Base-by-base conservation (phyloP, 2,329 filamentous ascomycete genomes). In the Mycosphaerella sp. region DNA sequence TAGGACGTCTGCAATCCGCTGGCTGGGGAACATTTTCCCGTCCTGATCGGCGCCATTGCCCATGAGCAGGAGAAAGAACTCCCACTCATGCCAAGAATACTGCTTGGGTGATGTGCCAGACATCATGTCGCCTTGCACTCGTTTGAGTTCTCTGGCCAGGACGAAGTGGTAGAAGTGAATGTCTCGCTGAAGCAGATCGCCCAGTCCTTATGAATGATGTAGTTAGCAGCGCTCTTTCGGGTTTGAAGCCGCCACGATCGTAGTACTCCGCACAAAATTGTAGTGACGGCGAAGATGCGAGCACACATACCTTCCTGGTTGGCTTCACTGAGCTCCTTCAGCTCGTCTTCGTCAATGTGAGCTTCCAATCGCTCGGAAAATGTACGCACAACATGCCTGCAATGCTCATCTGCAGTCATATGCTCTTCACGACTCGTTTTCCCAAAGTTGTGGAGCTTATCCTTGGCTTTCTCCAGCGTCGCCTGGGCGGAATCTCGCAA, bases 141-240 rank as follows among this genome's bases (percentile, higher is more conserved):
- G 63, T 2, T 73, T 66, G 21, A 74, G 62, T 57, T 78, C 76
- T 12, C 72, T 72, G 0, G 73, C 70, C 0, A 78, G 67, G 0
- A 78, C 64, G 44, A 70, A 77, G 53, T 76, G 74, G 58, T 78
- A 80, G 61, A 80, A 80, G 53, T 76, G 75, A 4, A 75, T 72
- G 54, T 79, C 78, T 31, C 75, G 68, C 34, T 75, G 70, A 1
- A 73, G 56, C 1, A 69, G 53, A 46, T 80, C 73, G 2, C 73
- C 76, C 3, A 69, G 65, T 23, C 71, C 62, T 49, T 2, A 8
- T 2, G 5, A 29, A 29, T 6, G 26, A 6, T 29, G 26, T 29
- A 29, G 6, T 29, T 7, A 29, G 26, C 6, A 29, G 26, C 26
- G 26, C 26, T 29, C 26, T 29, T 29, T 29, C 26, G 5, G 26